A percentile compares a stretch with the other conserved stretches of the same genome.
These are phyloP conservation scores for Pseudogymnoascus sp. DNA, from an alignment of 2,329 filamentous ascomycete species.

Conservation along the genomic window DNA sequence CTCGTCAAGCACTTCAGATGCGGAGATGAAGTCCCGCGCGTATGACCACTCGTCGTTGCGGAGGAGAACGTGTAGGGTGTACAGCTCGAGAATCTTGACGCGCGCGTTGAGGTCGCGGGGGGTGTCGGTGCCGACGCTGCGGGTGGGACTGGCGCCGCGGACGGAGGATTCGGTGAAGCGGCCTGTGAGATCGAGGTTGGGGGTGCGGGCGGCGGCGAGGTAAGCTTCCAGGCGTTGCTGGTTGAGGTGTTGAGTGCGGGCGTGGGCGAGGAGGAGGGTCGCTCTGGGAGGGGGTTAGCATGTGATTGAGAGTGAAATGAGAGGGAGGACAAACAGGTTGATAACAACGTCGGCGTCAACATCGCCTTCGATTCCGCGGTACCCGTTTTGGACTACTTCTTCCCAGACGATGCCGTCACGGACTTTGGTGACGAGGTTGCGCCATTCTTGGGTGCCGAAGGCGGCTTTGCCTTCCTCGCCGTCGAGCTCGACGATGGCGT, in stretches of 20 bases:
- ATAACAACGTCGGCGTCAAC: conserved; percentile 93
- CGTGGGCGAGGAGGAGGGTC: conserved; percentile 84
- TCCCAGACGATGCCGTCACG: conserved; percentile 92
- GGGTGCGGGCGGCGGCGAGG: conserved; percentile 66
- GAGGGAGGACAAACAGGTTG: conserved; percentile 54
- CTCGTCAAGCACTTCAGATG: conserved; percentile 82
- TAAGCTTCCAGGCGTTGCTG: conserved; percentile 85
- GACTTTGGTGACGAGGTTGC: conserved; percentile 70
- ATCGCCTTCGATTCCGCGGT: conserved; percentile 78
- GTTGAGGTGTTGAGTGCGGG: conserved; percentile 71
- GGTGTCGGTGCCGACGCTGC: conserved; percentile 60
- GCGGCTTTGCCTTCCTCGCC: conserved; percentile 81
- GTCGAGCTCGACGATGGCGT: conserved; percentile 82
- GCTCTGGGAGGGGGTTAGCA: conserved; percentile 47
- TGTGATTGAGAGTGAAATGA: conserved; percentile 8
- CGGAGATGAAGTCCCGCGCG: conserved; percentile 78
- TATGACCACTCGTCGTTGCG: conserved; percentile 96
- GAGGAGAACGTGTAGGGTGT: conserved; percentile 88
- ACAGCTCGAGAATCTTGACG: conserved; percentile 89
- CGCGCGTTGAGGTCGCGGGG: conserved; percentile 76
- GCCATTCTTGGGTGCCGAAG: conserved; percentile 82
- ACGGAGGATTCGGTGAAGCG: conserved; percentile 45
- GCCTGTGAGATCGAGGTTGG: conserved; percentile 62
- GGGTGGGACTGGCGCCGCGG: conserved; percentile 50
- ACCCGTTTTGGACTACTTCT: conserved; percentile 78